A percentile compares a stretch with the other conserved stretches of the same genome.
phyloP scores from a whole-genome alignment of 2,329 filamentous ascomycete species.

The Pseudogymnoascus sp. region DNA sequence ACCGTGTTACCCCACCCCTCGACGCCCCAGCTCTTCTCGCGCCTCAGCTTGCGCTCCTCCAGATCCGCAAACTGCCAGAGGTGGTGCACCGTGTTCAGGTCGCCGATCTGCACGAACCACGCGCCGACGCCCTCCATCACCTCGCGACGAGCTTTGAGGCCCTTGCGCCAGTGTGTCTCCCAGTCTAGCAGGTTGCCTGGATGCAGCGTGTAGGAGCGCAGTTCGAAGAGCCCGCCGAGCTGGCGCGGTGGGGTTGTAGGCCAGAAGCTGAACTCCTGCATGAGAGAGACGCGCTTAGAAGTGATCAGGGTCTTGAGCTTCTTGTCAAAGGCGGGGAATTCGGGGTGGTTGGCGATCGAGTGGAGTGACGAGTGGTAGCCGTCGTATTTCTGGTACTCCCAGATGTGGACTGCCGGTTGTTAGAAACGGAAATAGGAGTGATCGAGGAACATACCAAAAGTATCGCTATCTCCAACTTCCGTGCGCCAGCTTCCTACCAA shows the following conservation, averaged over 20 bases:
- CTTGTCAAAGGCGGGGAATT: constrained; percentile 74
- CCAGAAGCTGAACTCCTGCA: constrained; percentile 99
- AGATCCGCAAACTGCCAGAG: constrained; percentile 98
- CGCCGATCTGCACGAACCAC: constrained; percentile 98
- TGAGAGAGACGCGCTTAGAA: constrained; percentile 79
- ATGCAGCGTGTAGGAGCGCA: constrained; percentile 92
- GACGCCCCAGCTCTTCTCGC: constrained; percentile 91
- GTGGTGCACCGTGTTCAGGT: constrained; percentile 95
- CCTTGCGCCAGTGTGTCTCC: constrained; percentile 96
- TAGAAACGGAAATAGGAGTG: constrained; percentile 21
- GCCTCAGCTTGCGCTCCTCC: constrained; percentile 81
- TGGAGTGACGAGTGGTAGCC: constrained; percentile 91
- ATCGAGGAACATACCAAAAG: constrained; percentile 64
- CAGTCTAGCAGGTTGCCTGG: constrained; percentile 95
- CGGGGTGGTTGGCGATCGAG: constrained; percentile 73
- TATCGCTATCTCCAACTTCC: constrained; percentile 94
- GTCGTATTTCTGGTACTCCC: constrained; percentile 97
- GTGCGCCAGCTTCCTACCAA: constrained; percentile 97
- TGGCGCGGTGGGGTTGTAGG: constrained; percentile 85
- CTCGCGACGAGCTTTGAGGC: constrained; percentile 81
- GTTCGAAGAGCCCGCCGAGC: constrained; percentile 88
- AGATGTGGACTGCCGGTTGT: constrained; percentile 80
- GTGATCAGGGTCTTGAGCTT: constrained; percentile 82
- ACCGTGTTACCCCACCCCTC: constrained; percentile 97
- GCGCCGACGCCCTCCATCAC: constrained; percentile 98